phyloP scores from a whole-genome alignment of 257 asterid genomes.

The Primulina eburnea region DNA sequence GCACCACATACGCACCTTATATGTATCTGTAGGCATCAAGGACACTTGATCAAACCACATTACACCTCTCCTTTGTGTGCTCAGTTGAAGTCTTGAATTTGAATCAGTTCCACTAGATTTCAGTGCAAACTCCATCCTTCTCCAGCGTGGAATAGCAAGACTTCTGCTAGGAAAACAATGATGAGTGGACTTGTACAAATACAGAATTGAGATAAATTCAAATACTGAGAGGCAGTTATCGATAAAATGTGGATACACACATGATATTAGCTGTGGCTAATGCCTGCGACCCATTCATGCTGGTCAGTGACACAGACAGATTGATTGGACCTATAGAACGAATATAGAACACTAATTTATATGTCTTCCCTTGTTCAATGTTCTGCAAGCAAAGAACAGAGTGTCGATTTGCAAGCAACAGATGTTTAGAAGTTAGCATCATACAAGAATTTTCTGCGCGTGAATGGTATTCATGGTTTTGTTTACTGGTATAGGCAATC shows the following conservation, averaged over 20 bases:
- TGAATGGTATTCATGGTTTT: no score
- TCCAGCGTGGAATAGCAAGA: slow-evolving; percentile 63
- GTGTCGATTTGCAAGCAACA: background rate
- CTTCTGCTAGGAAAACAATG: slow-evolving; percentile 46
- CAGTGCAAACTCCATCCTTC: slow-evolving; percentile 55
- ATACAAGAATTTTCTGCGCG: background rate
- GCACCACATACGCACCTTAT: slow-evolving; percentile 48
- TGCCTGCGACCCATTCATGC: slow-evolving; percentile 51
- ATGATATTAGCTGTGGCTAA: slow-evolving; percentile 55
- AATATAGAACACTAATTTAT: slow-evolving; percentile 69
- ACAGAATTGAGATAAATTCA: slow-evolving; percentile 7
- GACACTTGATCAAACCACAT: slow-evolving; percentile 98
- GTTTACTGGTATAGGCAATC: no score
- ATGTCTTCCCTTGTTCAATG: slow-evolving; percentile 81
- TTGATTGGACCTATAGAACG: slow-evolving; percentile 61
- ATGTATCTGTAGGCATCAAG: slow-evolving; percentile 85
- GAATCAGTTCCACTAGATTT: slow-evolving; percentile 62
- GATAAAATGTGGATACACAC: slow-evolving; percentile 41
- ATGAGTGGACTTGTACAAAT: background rate
- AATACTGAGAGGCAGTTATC: background rate
- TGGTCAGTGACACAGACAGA: slow-evolving; percentile 63
- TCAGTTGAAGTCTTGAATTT: slow-evolving; percentile 75
- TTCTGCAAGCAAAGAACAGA: slow-evolving; percentile 48
- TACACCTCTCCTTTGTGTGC: slow-evolving; percentile 63
- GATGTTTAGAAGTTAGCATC: slow-evolving; percentile 9